Percentiles rank a stretch among this genome's conserved stretches.
Conservation (phyloP, 768 basidiomycete genomes). For the Plicaturopsis crispa region DNA sequence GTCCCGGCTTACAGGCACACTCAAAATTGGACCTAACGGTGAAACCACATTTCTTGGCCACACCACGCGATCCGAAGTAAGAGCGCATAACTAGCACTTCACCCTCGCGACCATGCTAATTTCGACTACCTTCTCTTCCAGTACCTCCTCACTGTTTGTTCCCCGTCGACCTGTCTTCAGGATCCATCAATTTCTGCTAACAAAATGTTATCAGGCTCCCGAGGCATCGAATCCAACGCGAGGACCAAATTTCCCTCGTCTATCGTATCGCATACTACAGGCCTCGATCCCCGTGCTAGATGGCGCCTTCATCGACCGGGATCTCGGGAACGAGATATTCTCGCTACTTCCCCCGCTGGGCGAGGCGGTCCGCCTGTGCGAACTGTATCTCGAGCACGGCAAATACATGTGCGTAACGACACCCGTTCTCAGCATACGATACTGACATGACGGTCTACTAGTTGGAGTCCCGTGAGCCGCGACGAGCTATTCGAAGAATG, state of each 20-base stretch:
- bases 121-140: no score
- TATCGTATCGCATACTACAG: constrained; percentile 34
- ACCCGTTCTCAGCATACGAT: neutral
- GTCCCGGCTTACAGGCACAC: constrained; percentile 33
- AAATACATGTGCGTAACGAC: constrained; percentile 40
- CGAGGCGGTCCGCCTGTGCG: constrained; percentile 54
- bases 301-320: constrained; percentile 20
- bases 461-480: constrained; percentile 47
- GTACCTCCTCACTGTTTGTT: no score
- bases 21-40: constrained; percentile 47
- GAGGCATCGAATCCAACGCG: constrained; percentile 4
- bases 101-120: no score
- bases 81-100: no score
- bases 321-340: constrained; percentile 36
- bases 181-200: neutral
- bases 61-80: constrained; percentile 63
- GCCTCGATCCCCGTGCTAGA: constrained; percentile 26
- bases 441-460: constrained; percentile 15
- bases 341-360: constrained; percentile 44
- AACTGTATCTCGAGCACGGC: constrained; percentile 59
- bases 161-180: no score
- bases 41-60: constrained; percentile 53
- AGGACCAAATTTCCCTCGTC: constrained; percentile 20
- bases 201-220: constrained; percentile 16
- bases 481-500: constrained; percentile 51